phyloP scores from a whole-genome alignment of 768 basidiomycete genomes.

The Cubamyces sp. region DNA sequence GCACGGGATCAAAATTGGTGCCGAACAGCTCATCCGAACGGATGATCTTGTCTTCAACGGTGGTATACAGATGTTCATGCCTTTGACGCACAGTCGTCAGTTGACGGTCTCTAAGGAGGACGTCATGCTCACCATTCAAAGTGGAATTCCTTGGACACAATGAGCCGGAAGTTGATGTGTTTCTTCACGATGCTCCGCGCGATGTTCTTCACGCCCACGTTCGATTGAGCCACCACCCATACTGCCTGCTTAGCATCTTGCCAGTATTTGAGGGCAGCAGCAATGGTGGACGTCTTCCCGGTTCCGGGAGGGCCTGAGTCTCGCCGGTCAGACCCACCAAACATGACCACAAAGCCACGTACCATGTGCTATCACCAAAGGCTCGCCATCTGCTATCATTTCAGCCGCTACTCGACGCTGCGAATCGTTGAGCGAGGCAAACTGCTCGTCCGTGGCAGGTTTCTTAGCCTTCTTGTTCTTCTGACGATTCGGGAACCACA shows the following conservation, averaged over 20 bases:
- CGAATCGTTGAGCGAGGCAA: conserved; percentile 40
- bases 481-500: conserved; percentile 44
- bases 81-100: conserved; percentile 31
- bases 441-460: neutral
- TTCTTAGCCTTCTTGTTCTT: neutral
- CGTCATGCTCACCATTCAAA: conserved; percentile 32
- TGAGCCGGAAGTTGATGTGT: conserved; percentile 61
- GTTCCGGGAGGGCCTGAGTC: conserved; percentile 44
- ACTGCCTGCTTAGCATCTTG: conserved; percentile 31
- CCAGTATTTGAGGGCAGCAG: conserved; percentile 35
- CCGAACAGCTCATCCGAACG: conserved; percentile 38
- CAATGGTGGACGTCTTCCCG: conserved; percentile 50
- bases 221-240: conserved; percentile 82
- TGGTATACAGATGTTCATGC: conserved; percentile 55
- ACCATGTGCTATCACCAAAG: conserved; percentile 47
- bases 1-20: conserved; percentile 24
- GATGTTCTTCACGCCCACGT: conserved; percentile 86
- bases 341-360: neutral
- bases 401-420: conserved; percentile 41
- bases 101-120: neutral
- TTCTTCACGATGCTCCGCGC: conserved; percentile 67
- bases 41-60: conserved; percentile 41
- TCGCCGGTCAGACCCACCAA: neutral
- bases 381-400: conserved; percentile 37
- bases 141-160: conserved; percentile 36